Percentiles rank a stretch among this genome's conserved stretches.
phyloP scores from a whole-genome alignment of 139 green algal genomes.

The Chlamydomonas sp. region DNA sequence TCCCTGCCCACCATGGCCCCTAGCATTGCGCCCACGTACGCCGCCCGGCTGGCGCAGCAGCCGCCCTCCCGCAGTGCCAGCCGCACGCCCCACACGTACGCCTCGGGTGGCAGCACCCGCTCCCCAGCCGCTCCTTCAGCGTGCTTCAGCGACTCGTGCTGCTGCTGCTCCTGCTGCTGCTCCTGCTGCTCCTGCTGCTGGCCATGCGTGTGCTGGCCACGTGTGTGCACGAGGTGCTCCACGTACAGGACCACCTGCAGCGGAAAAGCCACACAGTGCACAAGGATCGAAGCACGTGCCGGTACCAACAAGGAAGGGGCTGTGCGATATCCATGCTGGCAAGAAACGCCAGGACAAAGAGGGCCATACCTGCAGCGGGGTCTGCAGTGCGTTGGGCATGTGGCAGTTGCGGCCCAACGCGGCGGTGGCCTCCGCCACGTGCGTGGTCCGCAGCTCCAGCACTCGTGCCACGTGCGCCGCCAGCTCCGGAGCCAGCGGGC shows the following conservation, averaged over 20 bases:
- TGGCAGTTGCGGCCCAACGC: constrained; percentile 72
- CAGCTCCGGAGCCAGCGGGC: constrained; percentile 18
- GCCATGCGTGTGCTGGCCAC: background rate
- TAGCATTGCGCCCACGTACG: constrained; percentile 56
- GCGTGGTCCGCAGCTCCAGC: constrained; percentile 24
- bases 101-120: background rate
- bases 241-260: constrained; percentile 51
- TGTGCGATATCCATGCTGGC: too few species aligned
- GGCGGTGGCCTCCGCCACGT: constrained; percentile 28
- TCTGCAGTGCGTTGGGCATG: constrained; percentile 68
- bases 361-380: constrained; percentile 59
- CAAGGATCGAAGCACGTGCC: background rate
- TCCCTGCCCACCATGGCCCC: constrained; percentile 38
- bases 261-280: background rate
- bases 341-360: background rate
- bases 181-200: background rate
- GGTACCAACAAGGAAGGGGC: background rate
- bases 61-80: constrained; percentile 56
- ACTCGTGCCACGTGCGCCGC: constrained; percentile 34
- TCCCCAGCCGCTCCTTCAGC: too few species aligned
- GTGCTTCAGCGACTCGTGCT: too few species aligned
- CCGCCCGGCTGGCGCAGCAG: constrained; percentile 63
- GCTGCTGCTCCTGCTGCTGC: background rate
- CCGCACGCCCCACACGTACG: constrained; percentile 45
- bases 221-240: constrained; percentile 37